Evolutionary conservation across 1,284 basidiomycete species (phyloP), one percentile per base, ranked within the genome.

Genomic region (Ustilago esculenta): DNA sequence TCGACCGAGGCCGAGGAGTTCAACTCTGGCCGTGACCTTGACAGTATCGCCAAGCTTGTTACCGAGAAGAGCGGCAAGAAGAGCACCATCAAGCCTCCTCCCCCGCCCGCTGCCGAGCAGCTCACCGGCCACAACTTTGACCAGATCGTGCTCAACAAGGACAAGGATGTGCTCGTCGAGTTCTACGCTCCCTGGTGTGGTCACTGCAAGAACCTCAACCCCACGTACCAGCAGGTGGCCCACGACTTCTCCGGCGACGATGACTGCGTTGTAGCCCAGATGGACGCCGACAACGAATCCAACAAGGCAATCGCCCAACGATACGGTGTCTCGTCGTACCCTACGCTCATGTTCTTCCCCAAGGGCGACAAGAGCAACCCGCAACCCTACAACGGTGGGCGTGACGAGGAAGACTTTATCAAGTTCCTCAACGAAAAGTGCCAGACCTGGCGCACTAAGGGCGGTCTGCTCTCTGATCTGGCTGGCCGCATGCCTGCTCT

Each of bases 131-230:
- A 86, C 77, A 90, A 91, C 76, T 98, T 97, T 77, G 92, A 98
- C 9, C 61, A 79, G 60, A 85, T 95, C 52, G 89, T 92, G 33
- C 88, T 88, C 66, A 90, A 96, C 81, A 89, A 94, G 43, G 60
- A 51, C 68, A 97, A 97, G 85, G 95, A 98, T 82, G 90, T 98
- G 73, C 94, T 99, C 75, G 86, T 97, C 76, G 96, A 98, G 84
- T 94, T 82, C 57, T 98, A 93, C 81, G 96, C 95, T 50, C 89
- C 92, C 50, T 98, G 96, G 95, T 96, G 85, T 64, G 83, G 83
- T 32, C 84, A 84, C 78, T 95, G 93, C 90, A 96, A 96, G 85
- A 90, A 92, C 77, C 88, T 99, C 74, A 92, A 92, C 82, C 96
- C 96, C 17, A 92, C 86, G 55, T 99, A 93, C 92, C 94, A 97